Base-by-base conservation (phyloP, 352 stramenopile genomes). In the Globisporangium recalcitrans region DNA sequence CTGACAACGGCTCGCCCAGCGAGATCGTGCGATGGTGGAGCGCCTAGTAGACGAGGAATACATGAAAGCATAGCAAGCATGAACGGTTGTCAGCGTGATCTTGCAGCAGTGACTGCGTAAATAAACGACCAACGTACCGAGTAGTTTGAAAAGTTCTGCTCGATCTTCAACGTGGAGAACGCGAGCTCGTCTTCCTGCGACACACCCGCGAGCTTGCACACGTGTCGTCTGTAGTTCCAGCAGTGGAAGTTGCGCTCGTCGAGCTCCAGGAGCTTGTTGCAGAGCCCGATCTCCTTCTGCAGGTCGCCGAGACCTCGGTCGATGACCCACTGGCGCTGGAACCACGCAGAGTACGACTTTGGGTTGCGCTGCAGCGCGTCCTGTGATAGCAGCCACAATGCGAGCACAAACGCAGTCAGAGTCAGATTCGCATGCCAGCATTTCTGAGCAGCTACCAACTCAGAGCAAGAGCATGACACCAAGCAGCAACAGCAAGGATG, bases 181-280 rank as follows among this genome's bases (percentile, higher is more conserved):
- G 88, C 87, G 51, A 98, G 82, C 65, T 98, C 90, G 22, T 95
- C 72, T 7, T 93, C 71, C 19, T 70, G 58, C 0, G 73, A 69
- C 2, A 84, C 60, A 21, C 74, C 74, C 9, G 78, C 77, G 52
- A 87, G 65, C 22, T 80, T 74, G 58, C 80, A 84, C 22, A 93
- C 78, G 66, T 91, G 74, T 34, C 80, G 82, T 26, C 84, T 94
- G 74, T 99, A 99, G 70, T 99, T 99, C 96, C 97, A 99, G 73
- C 97, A 99, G 72, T 99, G 97, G 70, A 99, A 99, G 67, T 99
- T 99, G 34, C 97, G 85, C 62, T 99, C 96, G 74, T 99, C 97
- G 65, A 97, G 83, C 55, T 92, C 69, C 44, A 90, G 68, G 9
- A 90, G 70, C 59, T 86, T 87, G 63, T 89, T 73, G 68, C 80